Evolutionary conservation across 441 rosid species (phyloP), one percentile per base, ranked within the genome.

Genomic region (Biscutella auriculata): DNA sequence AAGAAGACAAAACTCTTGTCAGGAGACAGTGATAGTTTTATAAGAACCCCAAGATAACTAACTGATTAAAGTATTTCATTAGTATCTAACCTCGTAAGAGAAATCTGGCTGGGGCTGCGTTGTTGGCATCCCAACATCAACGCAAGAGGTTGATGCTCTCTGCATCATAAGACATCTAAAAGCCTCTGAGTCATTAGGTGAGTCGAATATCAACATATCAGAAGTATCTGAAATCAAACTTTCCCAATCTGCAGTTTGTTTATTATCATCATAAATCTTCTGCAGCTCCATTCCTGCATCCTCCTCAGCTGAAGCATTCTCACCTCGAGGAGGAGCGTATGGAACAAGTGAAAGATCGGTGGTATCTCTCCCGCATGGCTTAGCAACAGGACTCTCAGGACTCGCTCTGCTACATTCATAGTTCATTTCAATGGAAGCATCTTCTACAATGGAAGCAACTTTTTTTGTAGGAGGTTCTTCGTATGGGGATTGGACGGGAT

Each of bases 151-250:
- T 61, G 76, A 27, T 28, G 92, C 67, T 68, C 73, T 80, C 61
- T 83, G 86, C 68, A 73, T 69, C 57, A 82, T 71, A 47, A 65
- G 29, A 25, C 76, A 84, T 72, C 74, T 83, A 69, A 82, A 80
- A 66, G 77, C 79, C 60, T 78, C 89, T 0, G 85, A 58, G 28
- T 72, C 87, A 49, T 79, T 65, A 4, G 88, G 85, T 54, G 91
- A 83, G 50, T 66, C 73, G 19, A 90, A 90, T 47, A 87, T 76
- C 40, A 90, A 68, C 8, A 87, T 49, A 17, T 87, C 95, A 17
- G 82, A 46, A 34, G 82, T 60, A 74, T 90, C 88, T 53, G 85
- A 64, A 51, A 85, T 79, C 76, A 86, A 74, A 79, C 66, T 74
- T 32, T 77, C 92, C 92, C 92, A 88, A 35, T 82, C 88, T 29